These are phyloP conservation scores for Raffaelea albimanens DNA, from an alignment of 2,329 filamentous ascomycete species.

Conservation along the genomic window DNA sequence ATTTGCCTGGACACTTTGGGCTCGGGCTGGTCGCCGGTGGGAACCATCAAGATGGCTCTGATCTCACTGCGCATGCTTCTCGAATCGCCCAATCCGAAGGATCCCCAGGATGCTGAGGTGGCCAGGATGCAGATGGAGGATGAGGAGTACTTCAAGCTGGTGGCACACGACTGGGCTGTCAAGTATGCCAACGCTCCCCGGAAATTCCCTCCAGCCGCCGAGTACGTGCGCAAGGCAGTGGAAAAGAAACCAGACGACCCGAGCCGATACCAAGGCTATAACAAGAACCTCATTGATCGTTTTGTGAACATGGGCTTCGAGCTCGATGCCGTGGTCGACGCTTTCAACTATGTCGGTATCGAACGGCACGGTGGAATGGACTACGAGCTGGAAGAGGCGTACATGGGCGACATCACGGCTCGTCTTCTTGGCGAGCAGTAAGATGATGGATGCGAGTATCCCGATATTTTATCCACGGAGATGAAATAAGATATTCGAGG, in stretches of 20 bases:
- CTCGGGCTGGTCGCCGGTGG: constrained; percentile 85
- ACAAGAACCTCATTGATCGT: constrained; percentile 69
- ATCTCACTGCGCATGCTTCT: constrained; percentile 90
- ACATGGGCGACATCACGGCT: constrained; percentile 84
- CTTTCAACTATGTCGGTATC: constrained; percentile 74
- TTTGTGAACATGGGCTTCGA: constrained; percentile 91
- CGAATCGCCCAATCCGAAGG: constrained; percentile 86
- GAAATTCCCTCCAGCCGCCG: constrained; percentile 24
- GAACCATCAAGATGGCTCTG: constrained; percentile 92
- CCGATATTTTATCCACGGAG: no score
- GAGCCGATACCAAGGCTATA: constrained; percentile 71
- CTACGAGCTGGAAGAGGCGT: constrained; percentile 80
- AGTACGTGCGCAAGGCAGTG: constrained; percentile 38
- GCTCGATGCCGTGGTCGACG: constrained; percentile 73
- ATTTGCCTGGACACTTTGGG: constrained; percentile 94
- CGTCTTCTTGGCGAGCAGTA: constrained; percentile 70
- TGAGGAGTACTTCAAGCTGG: constrained; percentile 68
- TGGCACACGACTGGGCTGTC: constrained; percentile 86
- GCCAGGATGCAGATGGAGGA: constrained; percentile 78
- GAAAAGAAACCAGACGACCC: constrained; percentile 46
- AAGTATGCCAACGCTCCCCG: constrained; percentile 67
- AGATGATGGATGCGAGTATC: neutral
- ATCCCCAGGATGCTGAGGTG: constrained; percentile 94
- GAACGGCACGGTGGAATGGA: constrained; percentile 68
- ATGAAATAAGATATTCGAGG: neutral